phyloP scores from a whole-genome alignment of 495 filamentous ascomycete genomes.

The Penicillium angulare region DNA sequence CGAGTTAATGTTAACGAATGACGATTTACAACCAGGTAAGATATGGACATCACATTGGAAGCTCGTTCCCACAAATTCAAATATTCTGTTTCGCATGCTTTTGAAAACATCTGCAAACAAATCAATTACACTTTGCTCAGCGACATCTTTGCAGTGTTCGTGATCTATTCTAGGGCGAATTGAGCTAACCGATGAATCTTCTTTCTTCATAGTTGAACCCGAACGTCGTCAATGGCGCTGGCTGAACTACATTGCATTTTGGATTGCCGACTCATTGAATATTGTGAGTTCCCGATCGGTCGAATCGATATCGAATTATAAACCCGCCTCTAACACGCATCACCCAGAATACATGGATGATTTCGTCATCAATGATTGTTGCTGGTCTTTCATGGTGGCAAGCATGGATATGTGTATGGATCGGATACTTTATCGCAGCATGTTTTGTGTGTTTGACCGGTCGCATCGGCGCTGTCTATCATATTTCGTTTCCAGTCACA shows the following conservation, averaged over 20 bases:
- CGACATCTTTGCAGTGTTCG: neutral
- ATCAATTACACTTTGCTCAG: neutral
- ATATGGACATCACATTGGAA: too few species aligned
- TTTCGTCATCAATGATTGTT: slow-evolving; percentile 78
- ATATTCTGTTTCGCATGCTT: neutral
- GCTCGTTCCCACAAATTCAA: too few species aligned
- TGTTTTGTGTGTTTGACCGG: slow-evolving; percentile 75
- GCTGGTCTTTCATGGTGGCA: slow-evolving; percentile 92
- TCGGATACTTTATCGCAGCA: slow-evolving; percentile 77
- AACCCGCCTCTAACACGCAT: slow-evolving; percentile 9
- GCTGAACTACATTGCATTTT: slow-evolving; percentile 88
- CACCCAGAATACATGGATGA: slow-evolving; percentile 90
- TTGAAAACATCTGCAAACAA: too few species aligned
- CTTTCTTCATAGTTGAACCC: slow-evolving; percentile 63
- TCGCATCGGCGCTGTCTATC: slow-evolving; percentile 86
- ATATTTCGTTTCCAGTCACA: slow-evolving; percentile 84
- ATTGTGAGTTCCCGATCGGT: slow-evolving; percentile 52
- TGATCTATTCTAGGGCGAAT: neutral
- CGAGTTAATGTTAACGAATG: slow-evolving; percentile 88
- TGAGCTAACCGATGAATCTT: neutral
- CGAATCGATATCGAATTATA: neutral
- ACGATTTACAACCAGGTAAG: slow-evolving; percentile 81
- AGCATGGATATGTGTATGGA: slow-evolving; percentile 84
- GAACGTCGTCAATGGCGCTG: slow-evolving; percentile 82
- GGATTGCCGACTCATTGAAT: slow-evolving; percentile 93